Conservation (phyloP, 495 filamentous ascomycete species). For the Glutinoglossum americanum region DNA sequence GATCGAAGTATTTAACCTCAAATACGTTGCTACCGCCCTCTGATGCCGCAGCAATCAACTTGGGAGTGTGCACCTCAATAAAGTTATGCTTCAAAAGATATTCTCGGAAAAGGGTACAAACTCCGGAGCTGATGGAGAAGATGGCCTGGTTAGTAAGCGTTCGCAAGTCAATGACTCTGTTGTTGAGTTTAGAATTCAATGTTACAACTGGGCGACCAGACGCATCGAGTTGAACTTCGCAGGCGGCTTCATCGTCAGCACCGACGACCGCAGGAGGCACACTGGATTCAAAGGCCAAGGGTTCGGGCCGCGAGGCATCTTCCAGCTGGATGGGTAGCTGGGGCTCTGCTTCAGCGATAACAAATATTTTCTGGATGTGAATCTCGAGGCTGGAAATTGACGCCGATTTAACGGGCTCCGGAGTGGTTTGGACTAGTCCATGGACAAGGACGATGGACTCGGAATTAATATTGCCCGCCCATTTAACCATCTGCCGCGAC, state of each 20-base stretch:
- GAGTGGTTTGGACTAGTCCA: constrained; percentile 50
- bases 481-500: constrained; percentile 73
- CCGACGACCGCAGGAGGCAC: constrained; percentile 16
- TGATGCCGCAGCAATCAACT: constrained; percentile 19
- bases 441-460: constrained; percentile 66
- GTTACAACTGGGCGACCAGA: constrained; percentile 19
- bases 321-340: constrained; percentile 42
- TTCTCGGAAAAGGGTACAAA: constrained; percentile 19
- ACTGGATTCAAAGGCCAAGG: background rate
- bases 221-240: constrained; percentile 10
- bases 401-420: constrained; percentile 57
- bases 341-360: constrained; percentile 40
- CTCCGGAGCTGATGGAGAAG: constrained; percentile 22
- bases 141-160: constrained; percentile 22
- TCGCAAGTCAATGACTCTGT: constrained; percentile 21
- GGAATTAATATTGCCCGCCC: constrained; percentile 51
- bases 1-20: constrained; percentile 22
- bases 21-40: constrained; percentile 25
- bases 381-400: constrained; percentile 58
- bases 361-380: constrained; percentile 57
- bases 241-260: constrained; percentile 13
- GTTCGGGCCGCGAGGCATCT: constrained; percentile 3
- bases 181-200: constrained; percentile 21
- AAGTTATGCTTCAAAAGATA: constrained; percentile 18
- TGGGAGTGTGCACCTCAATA: constrained; percentile 18